Conservation (phyloP, 305 asterid species). For the Lippia alba region DNA sequence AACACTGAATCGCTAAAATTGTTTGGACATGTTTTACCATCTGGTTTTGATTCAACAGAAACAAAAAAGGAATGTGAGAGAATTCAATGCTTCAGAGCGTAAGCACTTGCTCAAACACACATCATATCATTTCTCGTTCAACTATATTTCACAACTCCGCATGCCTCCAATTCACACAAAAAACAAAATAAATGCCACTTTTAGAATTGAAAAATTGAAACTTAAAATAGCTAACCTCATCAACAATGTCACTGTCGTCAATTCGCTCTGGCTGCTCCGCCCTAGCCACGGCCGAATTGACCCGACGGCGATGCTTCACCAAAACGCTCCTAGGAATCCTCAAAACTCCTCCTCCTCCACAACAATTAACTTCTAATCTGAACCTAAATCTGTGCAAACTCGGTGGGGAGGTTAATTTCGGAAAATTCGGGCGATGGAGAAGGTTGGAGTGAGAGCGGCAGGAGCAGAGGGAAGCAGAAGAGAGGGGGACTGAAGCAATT, state of each 20-base stretch:
- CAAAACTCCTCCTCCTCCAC: conserved; percentile 28
- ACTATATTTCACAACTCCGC: conserved; percentile 6
- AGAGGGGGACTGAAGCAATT: conserved; percentile 49
- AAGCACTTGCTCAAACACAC: not conserved
- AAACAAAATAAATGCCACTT: not conserved
- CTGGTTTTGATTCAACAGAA: not conserved
- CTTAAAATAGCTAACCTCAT: conserved; percentile 41
- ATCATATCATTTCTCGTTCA: not conserved
- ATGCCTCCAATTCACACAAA: not conserved
- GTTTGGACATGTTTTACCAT: not conserved
- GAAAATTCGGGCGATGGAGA: conserved; percentile 30
- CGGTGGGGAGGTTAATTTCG: conserved; percentile 33
- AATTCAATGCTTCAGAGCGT: not conserved
- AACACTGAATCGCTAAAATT: not conserved
- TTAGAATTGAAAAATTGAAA: not conserved
- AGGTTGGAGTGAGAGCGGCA: conserved; percentile 40
- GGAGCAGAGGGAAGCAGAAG: conserved; percentile 50
- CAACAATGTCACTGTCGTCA: conserved; percentile 30
- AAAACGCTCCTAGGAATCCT: conserved; percentile 31
- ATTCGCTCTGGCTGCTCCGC: conserved; percentile 48
- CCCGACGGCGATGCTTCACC: conserved; percentile 39
- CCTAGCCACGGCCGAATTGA: conserved; percentile 44
- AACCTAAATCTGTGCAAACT: conserved; percentile 42
- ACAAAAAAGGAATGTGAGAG: not conserved
- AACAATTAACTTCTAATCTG: conserved; percentile 35